Evolutionary conservation across 352 stramenopile genomes (phyloP), one percentile per base, ranked within the genome.

Genomic region (Phytophthora fragariaefolia): DNA sequence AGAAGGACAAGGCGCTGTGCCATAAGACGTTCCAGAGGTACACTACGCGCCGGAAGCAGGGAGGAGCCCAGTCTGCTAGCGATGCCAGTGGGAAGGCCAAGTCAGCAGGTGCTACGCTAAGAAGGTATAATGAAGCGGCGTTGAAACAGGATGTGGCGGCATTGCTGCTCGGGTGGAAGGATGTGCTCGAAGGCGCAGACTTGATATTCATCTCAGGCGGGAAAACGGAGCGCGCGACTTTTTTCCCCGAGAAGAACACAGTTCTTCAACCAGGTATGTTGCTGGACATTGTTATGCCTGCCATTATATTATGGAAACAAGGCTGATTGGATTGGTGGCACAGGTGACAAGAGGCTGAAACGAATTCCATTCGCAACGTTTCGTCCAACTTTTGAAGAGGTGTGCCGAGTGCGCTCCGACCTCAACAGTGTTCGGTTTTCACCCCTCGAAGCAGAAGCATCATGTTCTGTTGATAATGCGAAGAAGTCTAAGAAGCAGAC

Each of bases 1-100:
- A 94, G 34, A 82, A 86, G 66, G 89, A 94, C 34, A 93, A 91
- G 67, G 96, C 93, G 34, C 26, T 98, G 17, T 86, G 85, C 40
- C 96, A 99, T 73, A 97, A 96, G 71, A 95, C 93, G 40, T 97
- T 95, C 46, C 85, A 96, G 58, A 79, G 92, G 17, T 99, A 99
- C 77, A 99, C 96, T 7, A 90, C 95, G 6, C 86, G 96, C 32
- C 88, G 95, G 53, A 97, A 97, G 54, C 96, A 99, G 69, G 96
- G 96, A 22, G 96, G 96, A 6, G 90, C 85, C 12, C 96, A 99
- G 78, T 97, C 91, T 0, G 77, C 83, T 5, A 88, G 95, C 46
- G 96, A 98, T 58, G 75, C 70, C 1, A 67, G 79, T 9, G 87
- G 87, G 10, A 97, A 97, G 56, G 90, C 94, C 36, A 98, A 98